Conservation (phyloP, 257 asterid genomes). For the Solanum ahanhuiri region DNA sequence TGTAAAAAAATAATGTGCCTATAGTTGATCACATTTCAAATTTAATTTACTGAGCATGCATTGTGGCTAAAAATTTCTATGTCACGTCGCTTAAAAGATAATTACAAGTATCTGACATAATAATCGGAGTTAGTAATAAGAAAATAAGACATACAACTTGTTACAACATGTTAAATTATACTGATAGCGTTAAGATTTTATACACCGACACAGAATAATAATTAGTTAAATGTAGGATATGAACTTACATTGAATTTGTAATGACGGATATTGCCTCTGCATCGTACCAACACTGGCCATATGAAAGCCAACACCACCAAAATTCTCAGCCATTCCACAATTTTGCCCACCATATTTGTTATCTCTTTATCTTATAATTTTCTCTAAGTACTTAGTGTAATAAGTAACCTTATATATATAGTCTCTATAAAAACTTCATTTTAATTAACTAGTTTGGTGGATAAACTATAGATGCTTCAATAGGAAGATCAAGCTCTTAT, state of each 20-base stretch:
- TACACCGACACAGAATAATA: neutral
- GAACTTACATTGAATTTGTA: constrained; percentile 46
- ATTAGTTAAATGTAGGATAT: neutral
- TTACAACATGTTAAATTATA: neutral
- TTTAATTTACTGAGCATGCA: no score
- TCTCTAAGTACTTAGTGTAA: neutral
- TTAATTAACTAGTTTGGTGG: constrained; percentile 17
- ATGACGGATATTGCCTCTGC: constrained; percentile 17
- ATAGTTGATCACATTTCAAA: no score
- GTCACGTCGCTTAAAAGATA: neutral
- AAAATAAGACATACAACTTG: neutral
- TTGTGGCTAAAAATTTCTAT: no score
- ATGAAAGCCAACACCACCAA: constrained; percentile 14
- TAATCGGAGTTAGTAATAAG: neutral
- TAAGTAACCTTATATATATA: constrained; percentile 6
- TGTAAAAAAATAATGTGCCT: no score
- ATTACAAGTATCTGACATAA: neutral
- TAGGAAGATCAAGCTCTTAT: neutral
- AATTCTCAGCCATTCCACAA: constrained; percentile 22
- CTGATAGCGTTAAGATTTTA: neutral
- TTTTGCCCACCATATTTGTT: neutral
- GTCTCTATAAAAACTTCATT: neutral
- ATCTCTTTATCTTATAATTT: neutral
- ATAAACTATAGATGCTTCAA: constrained; percentile 2
- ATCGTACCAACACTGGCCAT: constrained; percentile 22